These are phyloP conservation scores for Penicillium verrucosum DNA, from an alignment of 2,329 filamentous ascomycete genomes.

Conservation along the genomic window DNA sequence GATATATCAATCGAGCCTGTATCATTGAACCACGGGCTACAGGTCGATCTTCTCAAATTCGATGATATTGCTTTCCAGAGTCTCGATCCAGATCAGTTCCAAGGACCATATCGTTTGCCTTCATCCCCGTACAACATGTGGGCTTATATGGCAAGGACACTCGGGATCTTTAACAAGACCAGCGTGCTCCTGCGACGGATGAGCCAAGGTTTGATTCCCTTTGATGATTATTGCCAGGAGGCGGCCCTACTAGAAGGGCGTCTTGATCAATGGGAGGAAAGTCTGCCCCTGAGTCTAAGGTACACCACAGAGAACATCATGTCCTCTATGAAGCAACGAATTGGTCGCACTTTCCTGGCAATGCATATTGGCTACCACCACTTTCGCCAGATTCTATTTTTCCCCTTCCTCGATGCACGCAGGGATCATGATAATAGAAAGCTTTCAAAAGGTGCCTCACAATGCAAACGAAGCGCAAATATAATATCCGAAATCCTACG, in stretches of 20 bases:
- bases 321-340: constrained; percentile 9
- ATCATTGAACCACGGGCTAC: no score
- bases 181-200: constrained; percentile 15
- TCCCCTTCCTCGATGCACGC: constrained; percentile 20
- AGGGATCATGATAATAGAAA: background rate
- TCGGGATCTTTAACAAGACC: constrained; percentile 18
- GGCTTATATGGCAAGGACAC: constrained; percentile 20
- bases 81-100: no score
- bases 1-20: no score
- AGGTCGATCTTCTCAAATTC: no score
- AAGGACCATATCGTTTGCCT: no score
- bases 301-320: constrained; percentile 17
- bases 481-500: constrained; percentile 19
- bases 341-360: constrained; percentile 21
- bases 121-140: constrained; percentile 1
- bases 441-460: background rate
- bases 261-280: constrained; percentile 16
- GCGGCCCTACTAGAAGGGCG: constrained; percentile 7
- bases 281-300: constrained; percentile 10
- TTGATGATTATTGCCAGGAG: constrained; percentile 15
- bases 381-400: constrained; percentile 24
- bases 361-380: constrained; percentile 26
- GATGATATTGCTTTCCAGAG: no score
- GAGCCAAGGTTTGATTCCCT: constrained; percentile 14
- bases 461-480: constrained; percentile 19